Conservation (phyloP, 2,329 filamentous ascomycete species). For the Botrytis hyacinthi region DNA sequence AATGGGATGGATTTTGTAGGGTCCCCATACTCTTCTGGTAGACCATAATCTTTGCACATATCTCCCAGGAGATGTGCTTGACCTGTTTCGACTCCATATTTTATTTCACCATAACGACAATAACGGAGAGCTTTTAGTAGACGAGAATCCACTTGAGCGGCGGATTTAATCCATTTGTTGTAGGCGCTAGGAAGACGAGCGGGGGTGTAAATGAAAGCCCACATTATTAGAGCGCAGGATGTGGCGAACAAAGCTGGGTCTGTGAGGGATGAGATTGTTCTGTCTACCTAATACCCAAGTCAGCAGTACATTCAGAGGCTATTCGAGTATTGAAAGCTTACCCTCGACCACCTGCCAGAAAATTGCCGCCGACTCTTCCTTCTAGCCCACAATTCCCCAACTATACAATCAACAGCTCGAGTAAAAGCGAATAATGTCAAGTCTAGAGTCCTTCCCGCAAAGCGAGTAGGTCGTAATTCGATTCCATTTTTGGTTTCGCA, state of each 20-base stretch:
- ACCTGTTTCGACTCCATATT: constrained; percentile 72
- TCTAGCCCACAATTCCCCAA: constrained; percentile 63
- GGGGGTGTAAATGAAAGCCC: constrained; percentile 81
- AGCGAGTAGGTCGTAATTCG: constrained; percentile 35
- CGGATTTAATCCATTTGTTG: constrained; percentile 77
- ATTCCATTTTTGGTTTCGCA: constrained; percentile 34
- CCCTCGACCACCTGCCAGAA: constrained; percentile 46
- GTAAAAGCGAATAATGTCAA: constrained; percentile 75
- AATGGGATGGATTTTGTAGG: constrained; percentile 63
- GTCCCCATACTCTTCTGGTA: constrained; percentile 71
- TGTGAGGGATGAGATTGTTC: constrained; percentile 45
- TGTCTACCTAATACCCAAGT: constrained; percentile 33
- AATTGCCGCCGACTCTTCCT: constrained; percentile 47
- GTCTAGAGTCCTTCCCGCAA: constrained; percentile 74
- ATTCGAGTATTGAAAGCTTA: neutral
- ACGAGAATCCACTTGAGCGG: constrained; percentile 71
- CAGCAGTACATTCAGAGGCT: neutral
- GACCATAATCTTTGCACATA: constrained; percentile 70
- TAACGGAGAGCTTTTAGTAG: constrained; percentile 72
- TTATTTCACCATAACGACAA: constrained; percentile 59
- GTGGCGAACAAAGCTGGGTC: constrained; percentile 70
- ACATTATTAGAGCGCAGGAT: constrained; percentile 78
- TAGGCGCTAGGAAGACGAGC: constrained; percentile 69
- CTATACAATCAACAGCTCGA: constrained; percentile 68
- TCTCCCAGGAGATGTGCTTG: constrained; percentile 64